Conservation (phyloP, 441 rosid species). For the Pelargonium myrrhifolium region DNA sequence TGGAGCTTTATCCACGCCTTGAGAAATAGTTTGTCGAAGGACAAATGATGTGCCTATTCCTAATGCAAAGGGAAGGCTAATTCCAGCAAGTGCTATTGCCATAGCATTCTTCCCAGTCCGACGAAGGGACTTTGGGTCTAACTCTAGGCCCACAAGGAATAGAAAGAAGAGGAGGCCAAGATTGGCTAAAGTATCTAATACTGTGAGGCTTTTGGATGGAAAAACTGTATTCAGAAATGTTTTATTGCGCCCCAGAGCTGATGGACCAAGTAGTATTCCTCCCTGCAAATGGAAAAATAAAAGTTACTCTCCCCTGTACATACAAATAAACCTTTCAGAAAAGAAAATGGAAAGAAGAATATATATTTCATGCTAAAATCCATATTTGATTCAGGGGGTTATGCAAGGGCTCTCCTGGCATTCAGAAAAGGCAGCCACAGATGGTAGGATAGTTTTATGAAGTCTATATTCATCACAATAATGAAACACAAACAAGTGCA, state of each 20-base stretch:
- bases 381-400: not conserved
- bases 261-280: constrained; percentile 58
- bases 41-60: constrained; percentile 52
- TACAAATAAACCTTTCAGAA: too few species aligned
- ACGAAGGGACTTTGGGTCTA: constrained; percentile 36
- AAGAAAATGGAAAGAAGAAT: too few species aligned
- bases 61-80: constrained; percentile 34
- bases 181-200: constrained; percentile 48
- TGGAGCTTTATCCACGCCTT: constrained; percentile 39
- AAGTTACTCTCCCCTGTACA: not conserved
- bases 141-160: constrained; percentile 49
- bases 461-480: not conserved
- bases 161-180: constrained; percentile 53
- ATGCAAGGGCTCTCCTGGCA: not conserved
- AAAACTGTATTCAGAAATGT: constrained; percentile 30
- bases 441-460: not conserved
- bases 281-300: constrained; percentile 26
- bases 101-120: constrained; percentile 42
- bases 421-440: not conserved
- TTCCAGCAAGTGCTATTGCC: constrained; percentile 46
- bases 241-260: constrained; percentile 43
- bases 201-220: constrained; percentile 40
- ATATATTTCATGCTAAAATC: not conserved
- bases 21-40: constrained; percentile 35
- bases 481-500: not conserved